Conservation (phyloP, 768 basidiomycete genomes). For the Termitomyces sp. region DNA sequence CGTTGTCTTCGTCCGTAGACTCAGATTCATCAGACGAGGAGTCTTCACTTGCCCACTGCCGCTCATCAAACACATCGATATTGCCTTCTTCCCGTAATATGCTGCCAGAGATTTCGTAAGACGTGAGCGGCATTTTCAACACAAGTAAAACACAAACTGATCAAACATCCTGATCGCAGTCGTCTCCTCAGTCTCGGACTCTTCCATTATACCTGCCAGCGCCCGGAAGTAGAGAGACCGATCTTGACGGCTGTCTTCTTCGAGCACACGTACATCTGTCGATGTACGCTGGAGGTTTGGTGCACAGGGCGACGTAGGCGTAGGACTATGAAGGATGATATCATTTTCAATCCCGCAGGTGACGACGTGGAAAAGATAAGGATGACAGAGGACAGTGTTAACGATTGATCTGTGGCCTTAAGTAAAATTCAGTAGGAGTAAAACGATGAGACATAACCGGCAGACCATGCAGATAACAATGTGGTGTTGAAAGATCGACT, state of each 20-base stretch:
- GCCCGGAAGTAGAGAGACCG: constrained; percentile 31
- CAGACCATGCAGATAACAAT: constrained; percentile 53
- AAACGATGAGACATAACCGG: background rate
- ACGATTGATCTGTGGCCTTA: constrained; percentile 74
- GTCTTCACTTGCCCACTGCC: constrained; percentile 29
- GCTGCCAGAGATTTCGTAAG: constrained; percentile 25
- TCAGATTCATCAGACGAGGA: constrained; percentile 24
- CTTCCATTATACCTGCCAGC: constrained; percentile 17
- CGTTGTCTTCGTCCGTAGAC: constrained; percentile 18
- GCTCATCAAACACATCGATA: constrained; percentile 46
- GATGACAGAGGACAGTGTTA: constrained; percentile 70
- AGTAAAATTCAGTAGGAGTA: background rate
- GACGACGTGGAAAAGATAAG: constrained; percentile 56
- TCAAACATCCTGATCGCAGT: constrained; percentile 65
- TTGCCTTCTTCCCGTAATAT: constrained; percentile 55
- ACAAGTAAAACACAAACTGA: constrained; percentile 35
- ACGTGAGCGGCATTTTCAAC: background rate
- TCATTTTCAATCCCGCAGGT: constrained; percentile 73
- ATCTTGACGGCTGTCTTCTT: constrained; percentile 27
- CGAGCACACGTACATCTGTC: constrained; percentile 40
- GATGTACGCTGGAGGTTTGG: constrained; percentile 41
- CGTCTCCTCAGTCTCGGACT: constrained; percentile 34
- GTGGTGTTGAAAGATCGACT: constrained; percentile 54
- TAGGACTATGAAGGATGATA: constrained; percentile 65
- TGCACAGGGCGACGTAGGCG: constrained; percentile 46